These are phyloP conservation scores for Talaromyces pinophilus DNA, from an alignment of 2,329 filamentous ascomycete species.

Conservation along the genomic window DNA sequence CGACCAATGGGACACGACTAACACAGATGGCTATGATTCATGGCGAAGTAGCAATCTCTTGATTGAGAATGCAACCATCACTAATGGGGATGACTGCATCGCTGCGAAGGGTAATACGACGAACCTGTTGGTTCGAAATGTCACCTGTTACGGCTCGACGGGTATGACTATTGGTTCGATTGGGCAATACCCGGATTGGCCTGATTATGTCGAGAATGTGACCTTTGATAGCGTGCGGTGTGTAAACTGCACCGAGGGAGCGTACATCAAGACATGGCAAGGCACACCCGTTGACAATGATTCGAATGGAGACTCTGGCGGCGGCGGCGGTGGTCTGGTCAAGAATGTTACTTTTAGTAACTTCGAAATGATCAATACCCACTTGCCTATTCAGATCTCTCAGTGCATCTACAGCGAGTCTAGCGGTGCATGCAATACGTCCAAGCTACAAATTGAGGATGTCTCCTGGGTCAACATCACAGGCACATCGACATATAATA, in stretches of 20 bases:
- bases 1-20: conserved; percentile 50
- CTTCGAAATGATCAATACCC: conserved; percentile 30
- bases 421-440: conserved; percentile 19
- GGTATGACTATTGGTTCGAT: conserved; percentile 45
- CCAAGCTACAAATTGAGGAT: conserved; percentile 47
- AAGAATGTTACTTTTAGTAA: conserved; percentile 31
- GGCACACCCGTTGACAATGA: conserved; percentile 26
- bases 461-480: conserved; percentile 54
- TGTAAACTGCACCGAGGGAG: conserved; percentile 28
- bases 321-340: conserved; percentile 29
- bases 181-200: conserved; percentile 40
- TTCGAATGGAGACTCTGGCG: conserved; percentile 29
- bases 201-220: conserved; percentile 43
- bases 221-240: conserved; percentile 37
- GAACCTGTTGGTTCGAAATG: conserved; percentile 43
- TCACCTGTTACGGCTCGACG: conserved; percentile 41
- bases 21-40: conserved; percentile 55
- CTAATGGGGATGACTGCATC: conserved; percentile 40
- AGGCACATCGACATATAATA: conserved; percentile 53
- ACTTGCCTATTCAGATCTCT: conserved; percentile 31
- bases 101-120: conserved; percentile 46
- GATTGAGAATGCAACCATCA: conserved; percentile 51
- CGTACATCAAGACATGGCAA: conserved; percentile 33
- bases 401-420: conserved; percentile 31
- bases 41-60: conserved; percentile 54